Evolutionary conservation across 768 basidiomycete species (phyloP).

Genomic region (Fistulinella prunicolor): DNA sequence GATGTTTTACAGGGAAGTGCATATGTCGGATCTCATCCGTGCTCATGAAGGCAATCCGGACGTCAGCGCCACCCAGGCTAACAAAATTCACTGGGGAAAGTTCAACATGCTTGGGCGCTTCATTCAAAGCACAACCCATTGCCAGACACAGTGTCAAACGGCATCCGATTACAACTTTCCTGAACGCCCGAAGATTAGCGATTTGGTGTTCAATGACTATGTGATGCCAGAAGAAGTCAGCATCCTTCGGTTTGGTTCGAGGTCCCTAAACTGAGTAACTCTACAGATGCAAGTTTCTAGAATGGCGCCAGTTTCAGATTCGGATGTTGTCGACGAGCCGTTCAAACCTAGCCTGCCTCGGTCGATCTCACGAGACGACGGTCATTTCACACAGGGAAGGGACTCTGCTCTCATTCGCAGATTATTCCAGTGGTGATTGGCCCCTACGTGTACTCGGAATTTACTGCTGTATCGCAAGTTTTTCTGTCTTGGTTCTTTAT

Average conservation of each 20-base stretch:
- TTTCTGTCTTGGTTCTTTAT: constrained; percentile 27
- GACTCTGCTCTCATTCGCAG: constrained; percentile 49
- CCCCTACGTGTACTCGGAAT: constrained; percentile 19
- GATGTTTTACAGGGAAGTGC: constrained; percentile 70
- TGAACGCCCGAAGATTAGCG: constrained; percentile 52
- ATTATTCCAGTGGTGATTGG: constrained; percentile 44
- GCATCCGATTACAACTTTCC: constrained; percentile 60
- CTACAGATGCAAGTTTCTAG: constrained; percentile 64
- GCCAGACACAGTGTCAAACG: constrained; percentile 68
- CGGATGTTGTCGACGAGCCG: constrained; percentile 42
- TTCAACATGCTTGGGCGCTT: constrained; percentile 91
- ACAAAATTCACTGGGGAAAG: constrained; percentile 92
- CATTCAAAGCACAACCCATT: constrained; percentile 71
- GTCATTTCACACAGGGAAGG: constrained; percentile 31
- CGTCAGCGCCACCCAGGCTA: constrained; percentile 58
- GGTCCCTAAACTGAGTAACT: constrained; percentile 2
- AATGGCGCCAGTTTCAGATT: constrained; percentile 50
- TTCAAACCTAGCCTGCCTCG: constrained; percentile 32
- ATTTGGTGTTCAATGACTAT: constrained; percentile 51
- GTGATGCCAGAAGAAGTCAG: constrained; percentile 73
- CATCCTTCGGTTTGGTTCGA: neutral
- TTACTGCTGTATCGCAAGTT: constrained; percentile 29
- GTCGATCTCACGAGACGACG: constrained; percentile 31
- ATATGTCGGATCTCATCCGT: constrained; percentile 84
- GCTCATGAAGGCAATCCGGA: constrained; percentile 85